Base-by-base conservation (phyloP, 148 eudicot species). In the Talinum fruticosum region DNA sequence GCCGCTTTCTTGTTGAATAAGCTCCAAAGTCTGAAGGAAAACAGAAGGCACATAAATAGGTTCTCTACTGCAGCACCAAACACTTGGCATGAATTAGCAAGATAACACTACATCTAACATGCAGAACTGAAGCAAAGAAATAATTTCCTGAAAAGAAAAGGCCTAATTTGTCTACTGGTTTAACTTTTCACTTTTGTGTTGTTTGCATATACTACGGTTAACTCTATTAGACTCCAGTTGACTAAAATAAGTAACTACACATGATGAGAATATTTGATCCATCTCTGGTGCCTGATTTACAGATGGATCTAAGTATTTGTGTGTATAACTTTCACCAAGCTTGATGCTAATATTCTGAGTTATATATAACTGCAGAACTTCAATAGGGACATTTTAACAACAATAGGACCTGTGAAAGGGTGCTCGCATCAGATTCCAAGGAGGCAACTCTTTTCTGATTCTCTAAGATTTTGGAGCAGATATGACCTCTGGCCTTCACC, bases 401-500 rank as follows among this genome's bases (percentile, higher is more conserved):
- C 21, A 30, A 8, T n/a, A 65, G 37, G 35, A 91, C 98, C 96
- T 87, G 92, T 34, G 85, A 77, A 66, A 90, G 89, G 51, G 84
- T 87, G 81, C 76, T 79, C 34, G 90, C 87, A 76, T 89, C 97
- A 75, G 83, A 83, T 80, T 89, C 98, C 84, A 90, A 78, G 61
- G 87, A 84, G 59, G 84, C 79, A 57, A 87, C 80, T 76, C 82
- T 88, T 82, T 85, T 89, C 85, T 95, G 92, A 77, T 83, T 88
- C 61, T 92, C 94, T 78, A 95, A 75, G 73, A 95, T 92, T 80
- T 84, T 81, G 57, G 89, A 88, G 80, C 96, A 90, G 45, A 89
- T 85, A 35, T 87, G 82, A 72, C 85, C 92, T 85, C 86, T 89
- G 67, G 79, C 76, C 79, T 86, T 87, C 62, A 78, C 79, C 89